A percentile compares a stretch with the other conserved stretches of the same genome.
These are phyloP conservation scores for Aspergillus fumigatiaffinis DNA, from an alignment of 2,329 filamentous ascomycete species.

Conservation along the genomic window DNA sequence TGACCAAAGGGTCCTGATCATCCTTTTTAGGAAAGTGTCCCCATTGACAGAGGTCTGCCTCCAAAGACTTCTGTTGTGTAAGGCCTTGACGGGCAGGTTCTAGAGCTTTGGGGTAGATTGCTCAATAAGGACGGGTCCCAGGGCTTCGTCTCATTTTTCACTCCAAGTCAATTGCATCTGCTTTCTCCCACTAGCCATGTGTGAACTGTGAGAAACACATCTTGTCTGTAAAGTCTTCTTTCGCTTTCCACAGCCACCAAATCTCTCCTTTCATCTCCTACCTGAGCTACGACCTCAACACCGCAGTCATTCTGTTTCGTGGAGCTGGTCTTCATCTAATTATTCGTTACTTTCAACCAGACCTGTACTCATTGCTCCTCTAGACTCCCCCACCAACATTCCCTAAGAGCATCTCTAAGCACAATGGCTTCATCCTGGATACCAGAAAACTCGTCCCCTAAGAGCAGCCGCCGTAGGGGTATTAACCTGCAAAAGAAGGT, in stretches of 20 bases:
- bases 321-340: background rate
- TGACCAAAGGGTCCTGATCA: background rate
- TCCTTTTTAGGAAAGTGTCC: background rate
- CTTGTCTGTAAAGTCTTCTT: background rate
- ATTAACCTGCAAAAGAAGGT: slow-evolving; percentile 9
- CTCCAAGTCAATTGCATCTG: background rate
- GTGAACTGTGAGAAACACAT: background rate
- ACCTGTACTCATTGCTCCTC: background rate
- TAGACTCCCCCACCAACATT: background rate
- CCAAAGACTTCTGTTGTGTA: background rate
- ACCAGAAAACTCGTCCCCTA: background rate
- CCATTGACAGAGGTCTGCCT: background rate
- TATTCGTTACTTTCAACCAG: background rate
- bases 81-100: background rate
- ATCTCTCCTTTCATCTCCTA: background rate
- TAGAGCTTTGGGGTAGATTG: background rate
- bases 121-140: background rate
- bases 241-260: background rate
- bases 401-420: background rate
- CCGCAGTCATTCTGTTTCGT: background rate
- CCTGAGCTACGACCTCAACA: background rate
- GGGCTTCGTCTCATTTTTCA: background rate
- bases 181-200: background rate
- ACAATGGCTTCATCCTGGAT: background rate
- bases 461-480: background rate